Evolutionary conservation across 2,329 filamentous ascomycete genomes (phyloP).

Genomic region (Fusarium sp.): DNA sequence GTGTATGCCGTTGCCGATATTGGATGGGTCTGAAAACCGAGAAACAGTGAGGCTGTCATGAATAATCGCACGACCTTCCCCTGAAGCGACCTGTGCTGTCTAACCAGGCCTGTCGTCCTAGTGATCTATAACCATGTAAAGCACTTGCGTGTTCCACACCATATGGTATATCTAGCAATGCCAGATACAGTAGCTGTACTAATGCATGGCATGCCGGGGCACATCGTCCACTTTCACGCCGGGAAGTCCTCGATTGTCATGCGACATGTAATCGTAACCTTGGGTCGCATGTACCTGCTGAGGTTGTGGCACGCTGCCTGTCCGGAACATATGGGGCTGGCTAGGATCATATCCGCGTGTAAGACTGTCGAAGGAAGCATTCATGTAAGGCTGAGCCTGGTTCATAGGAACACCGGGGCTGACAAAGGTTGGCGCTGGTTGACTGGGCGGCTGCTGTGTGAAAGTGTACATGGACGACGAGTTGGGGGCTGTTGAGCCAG

Average conservation of each 20-base stretch:
- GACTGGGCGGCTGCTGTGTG: constrained; percentile 52
- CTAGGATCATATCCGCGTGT: constrained; percentile 50
- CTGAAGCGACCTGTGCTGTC: constrained; percentile 46
- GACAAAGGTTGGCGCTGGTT: constrained; percentile 48
- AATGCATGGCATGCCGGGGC: constrained; percentile 46
- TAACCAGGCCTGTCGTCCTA: constrained; percentile 43
- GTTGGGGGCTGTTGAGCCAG: constrained; percentile 55
- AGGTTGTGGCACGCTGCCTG: constrained; percentile 46
- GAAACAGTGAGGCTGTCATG: constrained; percentile 19
- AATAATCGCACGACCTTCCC: constrained; percentile 15
- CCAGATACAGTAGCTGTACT: constrained; percentile 9
- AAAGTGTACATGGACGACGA: constrained; percentile 60
- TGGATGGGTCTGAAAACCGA: constrained; percentile 12
- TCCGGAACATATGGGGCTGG: constrained; percentile 49
- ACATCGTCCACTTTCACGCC: constrained; percentile 48
- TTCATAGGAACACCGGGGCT: constrained; percentile 48
- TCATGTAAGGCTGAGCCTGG: constrained; percentile 50
- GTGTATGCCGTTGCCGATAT: constrained; percentile 7
- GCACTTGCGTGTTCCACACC: constrained; percentile 11
- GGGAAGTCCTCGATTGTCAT: constrained; percentile 49
- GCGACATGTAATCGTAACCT: constrained; percentile 51
- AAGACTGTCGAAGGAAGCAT: constrained; percentile 50
- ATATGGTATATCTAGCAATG: neutral
- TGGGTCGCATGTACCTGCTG: constrained; percentile 46
- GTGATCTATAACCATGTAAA: constrained; percentile 35